phyloP scores from a whole-genome alignment of 257 asterid genomes.

The Orobanche coerulescens region DNA sequence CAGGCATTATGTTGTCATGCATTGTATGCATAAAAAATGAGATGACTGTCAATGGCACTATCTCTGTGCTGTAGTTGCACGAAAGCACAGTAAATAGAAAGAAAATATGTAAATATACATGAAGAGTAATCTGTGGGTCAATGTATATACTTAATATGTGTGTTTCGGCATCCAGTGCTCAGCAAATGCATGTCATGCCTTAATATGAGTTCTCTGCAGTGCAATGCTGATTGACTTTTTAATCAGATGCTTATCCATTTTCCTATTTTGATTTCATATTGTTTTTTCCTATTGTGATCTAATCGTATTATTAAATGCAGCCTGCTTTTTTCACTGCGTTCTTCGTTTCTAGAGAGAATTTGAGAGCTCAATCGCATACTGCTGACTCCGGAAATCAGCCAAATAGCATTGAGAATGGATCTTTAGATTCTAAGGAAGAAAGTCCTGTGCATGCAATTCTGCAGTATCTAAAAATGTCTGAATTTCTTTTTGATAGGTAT shows the following conservation, averaged over 20 bases:
- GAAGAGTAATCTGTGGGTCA: background rate
- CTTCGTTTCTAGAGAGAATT: constrained; percentile 34
- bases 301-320: constrained; percentile 31
- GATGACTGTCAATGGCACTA: background rate
- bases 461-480: constrained; percentile 47
- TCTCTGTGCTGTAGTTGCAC: background rate
- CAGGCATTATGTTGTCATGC: background rate
- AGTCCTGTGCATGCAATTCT: constrained; percentile 39
- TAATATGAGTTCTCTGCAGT: background rate
- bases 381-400: constrained; percentile 28
- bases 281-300: constrained; percentile 2
- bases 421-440: constrained; percentile 33
- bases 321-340: constrained; percentile 75
- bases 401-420: constrained; percentile 29
- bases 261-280: background rate
- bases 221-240: background rate
- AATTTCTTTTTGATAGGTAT: constrained; percentile 59
- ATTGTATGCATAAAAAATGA: background rate
- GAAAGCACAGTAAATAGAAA: background rate
- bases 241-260: background rate
- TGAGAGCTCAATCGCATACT: constrained; percentile 27
- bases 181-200: background rate
- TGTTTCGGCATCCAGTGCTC: background rate
- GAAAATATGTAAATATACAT: background rate
- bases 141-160: constrained; percentile 1